Evolutionary conservation across 2,329 filamentous ascomycete genomes (phyloP), one percentile per base, ranked within the genome.

Genomic region (Whalleya microplaca): DNA sequence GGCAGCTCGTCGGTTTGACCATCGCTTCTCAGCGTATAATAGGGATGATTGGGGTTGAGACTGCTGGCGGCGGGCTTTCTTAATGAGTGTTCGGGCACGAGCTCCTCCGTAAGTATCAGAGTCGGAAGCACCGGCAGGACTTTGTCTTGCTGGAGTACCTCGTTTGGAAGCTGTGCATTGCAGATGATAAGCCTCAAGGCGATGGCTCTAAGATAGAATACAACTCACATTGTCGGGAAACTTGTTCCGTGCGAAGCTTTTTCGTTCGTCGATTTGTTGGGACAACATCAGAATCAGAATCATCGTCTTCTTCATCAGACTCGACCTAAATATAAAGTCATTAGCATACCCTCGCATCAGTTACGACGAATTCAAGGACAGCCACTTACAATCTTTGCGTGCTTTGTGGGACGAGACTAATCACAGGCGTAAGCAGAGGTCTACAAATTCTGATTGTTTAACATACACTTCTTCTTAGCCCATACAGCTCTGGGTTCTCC

Each of bases 401-500:
- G 78, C 66, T 84, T 83, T 53, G 79, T 78, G 44, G 84, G 82
- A 51, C 84, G 82, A 54, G 81, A 81, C 83, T 86, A 64, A 45
- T 46, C 52, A 58, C 48, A 29, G 56, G 62, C 50, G 72, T 78
- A 64, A 78, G 73, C 65, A 65, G 53, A 43, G 41, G 41, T 55
- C 57, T 62, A 53, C 47, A 53, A 48, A 53, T 48, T 62, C 48
- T 41, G 37, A 21, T 48, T 27, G 47, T 55, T 61, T 61, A 49
- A 76, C 89, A 61, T 87, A 95, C 93, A 79, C 95, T 99, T 78
- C 95, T 86, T 66, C 95, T 87, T 65, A 99, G 81, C 46, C 95
- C 95, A 78, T 98, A 99, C 8, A 99, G 81, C 76, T 96, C 92
- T 44, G 95, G 95, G 69, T 99, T 96, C 70, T 91, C 90, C 68